Conservation (phyloP, 177 flowering plant species). For the Vitis hybrid region DNA sequence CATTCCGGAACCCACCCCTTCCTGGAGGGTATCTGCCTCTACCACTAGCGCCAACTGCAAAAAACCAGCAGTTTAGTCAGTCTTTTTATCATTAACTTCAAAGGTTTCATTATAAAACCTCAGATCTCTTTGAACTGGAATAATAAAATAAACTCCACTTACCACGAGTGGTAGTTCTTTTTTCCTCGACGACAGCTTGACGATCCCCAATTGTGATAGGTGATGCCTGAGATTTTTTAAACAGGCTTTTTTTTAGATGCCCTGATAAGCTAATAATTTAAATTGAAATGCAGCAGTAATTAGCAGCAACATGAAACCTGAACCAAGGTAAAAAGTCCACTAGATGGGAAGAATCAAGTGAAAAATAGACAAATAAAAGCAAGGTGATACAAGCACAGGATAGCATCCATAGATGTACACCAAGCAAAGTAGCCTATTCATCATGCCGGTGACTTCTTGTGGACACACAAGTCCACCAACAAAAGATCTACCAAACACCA, state of each 20-base stretch:
- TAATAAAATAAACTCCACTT: not conserved
- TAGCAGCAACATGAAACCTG: too few species aligned
- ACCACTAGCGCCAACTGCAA: slow-evolving; percentile 32
- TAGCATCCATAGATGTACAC: too few species aligned
- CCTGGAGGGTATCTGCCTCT: slow-evolving; percentile 39
- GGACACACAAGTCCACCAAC: too few species aligned
- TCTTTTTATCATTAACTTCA: not conserved
- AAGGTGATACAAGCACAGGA: too few species aligned
- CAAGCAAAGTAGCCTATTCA: too few species aligned
- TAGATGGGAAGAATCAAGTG: too few species aligned
- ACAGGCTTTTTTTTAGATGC: not conserved
- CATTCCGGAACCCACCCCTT: slow-evolving; percentile 42
- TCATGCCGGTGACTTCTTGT: too few species aligned
- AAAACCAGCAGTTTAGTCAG: not conserved
- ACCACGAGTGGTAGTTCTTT: slow-evolving; percentile 45
- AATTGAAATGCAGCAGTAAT: not conserved
- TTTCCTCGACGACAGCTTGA: slow-evolving; percentile 39
- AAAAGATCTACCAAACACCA: too few species aligned
- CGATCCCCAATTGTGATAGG: slow-evolving; percentile 39
- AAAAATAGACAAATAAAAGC: too few species aligned
- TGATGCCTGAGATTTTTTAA: slow-evolving; percentile 31
- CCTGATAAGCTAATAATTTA: not conserved
- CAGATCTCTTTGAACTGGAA: too few species aligned
- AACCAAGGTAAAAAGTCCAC: too few species aligned
- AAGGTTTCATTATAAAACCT: not conserved